These are phyloP conservation scores for Microdochium paspali DNA, from an alignment of 2,329 filamentous ascomycete species.

Conservation along the genomic window DNA sequence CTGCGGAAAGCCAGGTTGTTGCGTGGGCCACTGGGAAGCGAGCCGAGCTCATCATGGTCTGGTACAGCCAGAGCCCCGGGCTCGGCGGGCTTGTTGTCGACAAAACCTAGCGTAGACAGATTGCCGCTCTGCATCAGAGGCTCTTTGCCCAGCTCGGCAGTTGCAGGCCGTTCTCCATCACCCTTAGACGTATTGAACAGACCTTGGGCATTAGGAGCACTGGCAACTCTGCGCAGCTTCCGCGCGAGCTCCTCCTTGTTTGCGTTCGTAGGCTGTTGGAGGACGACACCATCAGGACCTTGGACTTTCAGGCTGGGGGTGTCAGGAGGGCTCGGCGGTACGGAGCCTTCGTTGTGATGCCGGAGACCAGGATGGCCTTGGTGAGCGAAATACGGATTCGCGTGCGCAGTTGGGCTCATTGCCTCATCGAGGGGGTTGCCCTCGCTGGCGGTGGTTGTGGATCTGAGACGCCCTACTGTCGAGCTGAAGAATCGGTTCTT, in stretches of 20 bases:
- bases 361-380: slow-evolving; percentile 88
- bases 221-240: slow-evolving; percentile 88
- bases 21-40: slow-evolving; percentile 58
- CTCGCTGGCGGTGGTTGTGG: slow-evolving; percentile 85
- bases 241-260: slow-evolving; percentile 91
- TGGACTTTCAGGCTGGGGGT: slow-evolving; percentile 72
- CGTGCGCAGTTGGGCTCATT: slow-evolving; percentile 84
- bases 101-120: slow-evolving; percentile 32
- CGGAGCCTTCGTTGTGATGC: slow-evolving; percentile 90
- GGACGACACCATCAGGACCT: slow-evolving; percentile 50
- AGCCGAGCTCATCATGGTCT: slow-evolving; percentile 43
- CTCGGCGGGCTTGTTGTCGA: slow-evolving; percentile 31
- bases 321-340: slow-evolving; percentile 86
- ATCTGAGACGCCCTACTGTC: slow-evolving; percentile 71
- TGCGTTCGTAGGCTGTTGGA: slow-evolving; percentile 61
- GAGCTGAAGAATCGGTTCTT: slow-evolving; percentile 72
- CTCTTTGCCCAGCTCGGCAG: slow-evolving; percentile 80
- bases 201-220: slow-evolving; percentile 93
- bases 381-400: slow-evolving; percentile 95
- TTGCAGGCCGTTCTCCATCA: slow-evolving; percentile 62
- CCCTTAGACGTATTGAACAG: slow-evolving; percentile 59
- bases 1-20: slow-evolving; percentile 73
- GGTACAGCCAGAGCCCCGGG: slow-evolving; percentile 28
- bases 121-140: slow-evolving; percentile 54
- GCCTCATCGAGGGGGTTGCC: slow-evolving; percentile 83